These are phyloP conservation scores for Colletotrichum sp. DNA, from an alignment of 2,329 filamentous ascomycete species.

Conservation along the genomic window DNA sequence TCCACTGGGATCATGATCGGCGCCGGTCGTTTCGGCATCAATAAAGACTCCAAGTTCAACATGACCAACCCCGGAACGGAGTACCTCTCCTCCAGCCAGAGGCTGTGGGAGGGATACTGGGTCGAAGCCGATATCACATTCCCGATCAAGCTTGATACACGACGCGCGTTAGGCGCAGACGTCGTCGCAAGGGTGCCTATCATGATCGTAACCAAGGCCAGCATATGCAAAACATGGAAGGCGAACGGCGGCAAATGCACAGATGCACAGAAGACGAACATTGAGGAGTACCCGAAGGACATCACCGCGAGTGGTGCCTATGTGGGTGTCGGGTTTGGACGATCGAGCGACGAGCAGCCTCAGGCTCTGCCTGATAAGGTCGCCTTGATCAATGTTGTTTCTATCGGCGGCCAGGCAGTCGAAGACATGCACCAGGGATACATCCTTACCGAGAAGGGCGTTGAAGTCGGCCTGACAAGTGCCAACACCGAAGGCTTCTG, in stretches of 20 bases:
- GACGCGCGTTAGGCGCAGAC: neutral
- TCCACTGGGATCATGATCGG: neutral
- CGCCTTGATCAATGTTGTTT: neutral
- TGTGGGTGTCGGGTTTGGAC: neutral
- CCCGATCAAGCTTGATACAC: neutral
- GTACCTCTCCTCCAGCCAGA: neutral
- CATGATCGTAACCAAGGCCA: neutral
- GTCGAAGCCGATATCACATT: neutral
- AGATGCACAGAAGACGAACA: neutral
- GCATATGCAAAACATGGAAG: neutral
- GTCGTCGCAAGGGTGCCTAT: neutral
- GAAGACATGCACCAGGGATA: neutral
- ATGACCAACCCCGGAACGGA: neutral
- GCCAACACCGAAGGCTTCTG: neutral
- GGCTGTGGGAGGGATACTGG: constrained; percentile 9
- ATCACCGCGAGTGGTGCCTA: neutral
- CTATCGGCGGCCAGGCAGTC: neutral
- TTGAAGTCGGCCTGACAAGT: neutral
- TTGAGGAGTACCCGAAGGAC: neutral
- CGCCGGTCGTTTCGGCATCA: neutral
- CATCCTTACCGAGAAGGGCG: neutral
- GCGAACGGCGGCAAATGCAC: neutral
- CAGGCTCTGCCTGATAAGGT: neutral
- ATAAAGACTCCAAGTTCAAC: neutral
- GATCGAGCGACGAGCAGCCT: neutral